These are phyloP conservation scores for Beauveria sp. DNA, from an alignment of 2,329 filamentous ascomycete species.

Conservation along the genomic window DNA sequence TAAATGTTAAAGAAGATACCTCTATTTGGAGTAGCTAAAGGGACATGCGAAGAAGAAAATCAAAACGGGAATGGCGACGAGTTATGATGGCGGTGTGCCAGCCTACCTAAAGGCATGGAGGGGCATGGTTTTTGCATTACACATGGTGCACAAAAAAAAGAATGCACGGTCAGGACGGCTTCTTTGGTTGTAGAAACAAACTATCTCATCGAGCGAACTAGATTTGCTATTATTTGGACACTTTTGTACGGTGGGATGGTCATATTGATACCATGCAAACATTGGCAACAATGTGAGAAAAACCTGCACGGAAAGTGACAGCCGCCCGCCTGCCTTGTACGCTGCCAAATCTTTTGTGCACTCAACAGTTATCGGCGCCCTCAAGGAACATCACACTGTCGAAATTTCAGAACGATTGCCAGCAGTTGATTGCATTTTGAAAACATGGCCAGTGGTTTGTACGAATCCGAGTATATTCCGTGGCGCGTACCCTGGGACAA, in stretches of 20 bases:
- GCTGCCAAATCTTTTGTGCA: not conserved
- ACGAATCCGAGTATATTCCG: not conserved
- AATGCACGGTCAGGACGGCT: not conserved
- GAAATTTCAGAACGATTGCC: too few relatives aligned
- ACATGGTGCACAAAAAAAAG: constrained; percentile 1
- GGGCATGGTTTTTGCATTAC: not conserved
- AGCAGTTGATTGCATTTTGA: not conserved
- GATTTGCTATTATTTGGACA: not conserved
- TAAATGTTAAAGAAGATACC: constrained; percentile 15
- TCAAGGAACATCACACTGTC: not conserved
- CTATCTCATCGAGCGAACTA: not conserved
- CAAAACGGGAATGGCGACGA: not conserved
- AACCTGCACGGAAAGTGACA: not conserved
- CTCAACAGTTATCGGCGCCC: not conserved
- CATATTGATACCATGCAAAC: not conserved
- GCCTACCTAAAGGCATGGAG: not conserved
- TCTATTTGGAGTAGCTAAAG: not conserved
- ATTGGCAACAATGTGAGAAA: not conserved
- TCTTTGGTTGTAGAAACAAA: not conserved
- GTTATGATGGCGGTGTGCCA: not conserved
- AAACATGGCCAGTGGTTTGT: not conserved
- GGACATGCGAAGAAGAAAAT: not conserved
- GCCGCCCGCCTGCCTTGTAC: not conserved
- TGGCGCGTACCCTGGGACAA: not conserved
- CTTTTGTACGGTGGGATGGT: not conserved